Percentiles rank a stretch among this genome's conserved stretches.
phyloP scores from a whole-genome alignment of 2,329 filamentous ascomycete genomes.

The Epichloe festucae region DNA sequence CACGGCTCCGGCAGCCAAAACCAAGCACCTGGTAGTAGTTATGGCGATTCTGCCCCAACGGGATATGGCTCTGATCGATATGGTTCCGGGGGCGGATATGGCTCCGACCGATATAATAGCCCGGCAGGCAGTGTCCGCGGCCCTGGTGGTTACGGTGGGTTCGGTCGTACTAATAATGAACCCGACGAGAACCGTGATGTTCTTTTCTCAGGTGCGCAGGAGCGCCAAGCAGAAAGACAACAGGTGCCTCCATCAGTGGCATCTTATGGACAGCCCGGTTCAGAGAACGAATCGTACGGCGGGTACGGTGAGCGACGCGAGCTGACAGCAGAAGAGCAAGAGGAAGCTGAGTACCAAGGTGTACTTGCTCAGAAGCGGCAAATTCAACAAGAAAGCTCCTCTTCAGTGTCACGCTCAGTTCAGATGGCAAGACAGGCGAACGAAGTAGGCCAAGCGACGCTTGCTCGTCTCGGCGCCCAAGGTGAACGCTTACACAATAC shows the following conservation, averaged over 20 bases:
- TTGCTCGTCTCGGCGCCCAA: constrained; percentile 63
- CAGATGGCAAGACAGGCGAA: constrained; percentile 31
- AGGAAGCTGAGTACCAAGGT: constrained; percentile 56
- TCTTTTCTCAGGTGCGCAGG: constrained; percentile 45
- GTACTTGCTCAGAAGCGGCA: constrained; percentile 43
- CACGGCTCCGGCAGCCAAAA: constrained; percentile 8
- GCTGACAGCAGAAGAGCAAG: constrained; percentile 69
- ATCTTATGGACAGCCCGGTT: constrained; percentile 14
- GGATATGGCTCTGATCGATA: constrained; percentile 44
- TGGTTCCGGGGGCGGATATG: constrained; percentile 38
- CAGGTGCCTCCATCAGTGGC: constrained; percentile 9
- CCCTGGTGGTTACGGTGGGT: constrained; percentile 47
- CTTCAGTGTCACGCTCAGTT: constrained; percentile 25
- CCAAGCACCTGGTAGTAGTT: constrained; percentile 7
- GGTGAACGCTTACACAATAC: constrained; percentile 72
- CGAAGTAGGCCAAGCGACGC: constrained; percentile 52
- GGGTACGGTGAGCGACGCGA: constrained; percentile 59
- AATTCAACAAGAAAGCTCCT: constrained; percentile 61
- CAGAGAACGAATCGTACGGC: constrained; percentile 24
- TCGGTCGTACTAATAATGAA: constrained; percentile 32
- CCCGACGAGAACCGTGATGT: constrained; percentile 46
- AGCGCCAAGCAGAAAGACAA: constrained; percentile 32
- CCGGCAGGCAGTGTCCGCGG: constrained; percentile 26
- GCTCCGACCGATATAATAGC: constrained; percentile 31
- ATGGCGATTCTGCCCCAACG: constrained; percentile 13